Conservation (phyloP, 2,329 filamentous ascomycete genomes). For the Ceratocystis cacaofunesta region DNA sequence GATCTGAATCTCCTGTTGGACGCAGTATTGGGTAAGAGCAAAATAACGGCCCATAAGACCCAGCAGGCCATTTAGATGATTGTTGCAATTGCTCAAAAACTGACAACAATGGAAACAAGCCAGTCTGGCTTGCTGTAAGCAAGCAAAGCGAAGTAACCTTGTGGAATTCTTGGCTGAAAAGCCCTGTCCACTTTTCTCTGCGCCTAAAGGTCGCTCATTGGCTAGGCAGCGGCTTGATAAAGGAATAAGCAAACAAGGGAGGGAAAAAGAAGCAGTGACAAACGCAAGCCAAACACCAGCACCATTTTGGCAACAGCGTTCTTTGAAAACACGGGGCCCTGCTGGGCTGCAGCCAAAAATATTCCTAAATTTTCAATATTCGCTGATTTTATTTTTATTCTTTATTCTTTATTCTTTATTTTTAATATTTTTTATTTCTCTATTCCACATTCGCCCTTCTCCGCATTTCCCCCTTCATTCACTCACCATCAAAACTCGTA, state of each 20-base stretch:
- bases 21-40: neutral
- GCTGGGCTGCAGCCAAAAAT: neutral
- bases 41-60: neutral
- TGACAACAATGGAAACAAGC: neutral
- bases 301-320: neutral
- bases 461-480: constrained; percentile 1
- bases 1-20: too few species aligned
- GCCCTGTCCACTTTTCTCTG: neutral
- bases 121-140: neutral
- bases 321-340: neutral
- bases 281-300: neutral
- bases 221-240: neutral
- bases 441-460: neutral
- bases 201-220: neutral
- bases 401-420: too few species aligned
- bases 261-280: neutral
- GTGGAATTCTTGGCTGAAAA: neutral
- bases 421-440: too few species aligned
- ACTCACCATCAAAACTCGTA: neutral
- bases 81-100: neutral
- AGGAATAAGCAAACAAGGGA: neutral
- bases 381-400: too few species aligned
- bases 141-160: neutral
- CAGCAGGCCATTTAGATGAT: neutral
- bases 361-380: neutral